These are phyloP conservation scores for Dioscorea cayenensis DNA, from an alignment of 116 monocot species.

Conservation along the genomic window DNA sequence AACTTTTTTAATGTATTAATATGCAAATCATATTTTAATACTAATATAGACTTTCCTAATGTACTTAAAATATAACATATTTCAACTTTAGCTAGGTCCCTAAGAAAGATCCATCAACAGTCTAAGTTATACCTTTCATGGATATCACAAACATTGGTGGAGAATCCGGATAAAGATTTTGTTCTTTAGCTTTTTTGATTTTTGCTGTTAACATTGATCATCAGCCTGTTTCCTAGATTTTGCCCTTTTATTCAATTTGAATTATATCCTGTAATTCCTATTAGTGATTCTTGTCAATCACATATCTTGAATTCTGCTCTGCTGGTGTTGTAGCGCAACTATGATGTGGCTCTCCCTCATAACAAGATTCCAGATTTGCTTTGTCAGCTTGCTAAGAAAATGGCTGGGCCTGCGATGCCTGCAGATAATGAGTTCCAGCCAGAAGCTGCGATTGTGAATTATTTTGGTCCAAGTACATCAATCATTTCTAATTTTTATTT, in stretches of 20 bases:
- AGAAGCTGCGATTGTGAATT: slow-evolving; percentile 97
- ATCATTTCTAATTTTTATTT: neutral
- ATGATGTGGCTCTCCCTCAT: slow-evolving; percentile 73
- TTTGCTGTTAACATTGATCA: too few relatives aligned
- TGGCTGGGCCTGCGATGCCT: slow-evolving; percentile 80
- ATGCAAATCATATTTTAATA: too few relatives aligned
- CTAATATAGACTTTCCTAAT: too few relatives aligned
- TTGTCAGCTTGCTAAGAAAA: slow-evolving; percentile 66
- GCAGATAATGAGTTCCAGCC: slow-evolving; percentile 69
- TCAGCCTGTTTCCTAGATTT: neutral
- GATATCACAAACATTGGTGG: too few relatives aligned
- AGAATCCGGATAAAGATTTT: too few relatives aligned
- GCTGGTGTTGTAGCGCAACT: slow-evolving; percentile 59
- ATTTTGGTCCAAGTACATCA: slow-evolving; percentile 81
- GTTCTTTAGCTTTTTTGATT: too few relatives aligned
- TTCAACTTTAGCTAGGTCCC: too few relatives aligned
- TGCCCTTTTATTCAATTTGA: neutral
- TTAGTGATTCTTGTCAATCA: neutral
- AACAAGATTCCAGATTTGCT: slow-evolving; percentile 78
- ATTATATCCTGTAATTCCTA: neutral
- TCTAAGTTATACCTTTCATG: too few relatives aligned
- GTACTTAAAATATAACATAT: too few relatives aligned
- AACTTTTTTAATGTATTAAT: too few relatives aligned
- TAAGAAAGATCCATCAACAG: too few relatives aligned
- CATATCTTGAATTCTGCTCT: neutral